A percentile compares a stretch with the other conserved stretches of the same genome.
Conservation (phyloP, 345 rosid genomes). For the thale cress (Arabidopsis thaliana) region DNA sequence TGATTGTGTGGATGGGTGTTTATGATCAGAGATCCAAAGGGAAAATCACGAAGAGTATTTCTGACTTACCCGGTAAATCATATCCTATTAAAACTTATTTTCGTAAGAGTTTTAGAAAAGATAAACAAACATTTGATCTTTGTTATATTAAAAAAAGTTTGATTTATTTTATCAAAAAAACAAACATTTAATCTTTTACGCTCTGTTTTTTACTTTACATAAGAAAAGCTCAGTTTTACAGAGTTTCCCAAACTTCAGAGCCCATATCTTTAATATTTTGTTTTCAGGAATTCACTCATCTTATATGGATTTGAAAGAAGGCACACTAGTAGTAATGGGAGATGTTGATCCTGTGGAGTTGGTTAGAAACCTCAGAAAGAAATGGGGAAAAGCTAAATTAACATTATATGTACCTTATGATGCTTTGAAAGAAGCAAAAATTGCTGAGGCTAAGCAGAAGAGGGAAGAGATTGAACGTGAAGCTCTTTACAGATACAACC, state of each 20-base stretch:
- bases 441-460: background rate
- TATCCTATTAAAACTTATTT: background rate
- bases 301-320: conserved; percentile 5
- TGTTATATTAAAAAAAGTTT: too few relatives aligned
- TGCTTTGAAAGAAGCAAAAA: background rate
- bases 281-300: background rate
- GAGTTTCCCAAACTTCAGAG: background rate
- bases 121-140: background rate
- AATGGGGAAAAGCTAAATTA: conserved; percentile 5
- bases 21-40: conserved; percentile 60
- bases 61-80: background rate
- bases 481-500: background rate
- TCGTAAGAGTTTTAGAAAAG: background rate
- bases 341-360: background rate
- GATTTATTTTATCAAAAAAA: background rate
- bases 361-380: background rate
- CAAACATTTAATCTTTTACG: background rate
- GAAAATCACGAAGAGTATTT: conserved; percentile 26
- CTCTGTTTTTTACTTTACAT: background rate
- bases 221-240: background rate
- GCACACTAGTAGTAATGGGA: background rate
- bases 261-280: background rate
- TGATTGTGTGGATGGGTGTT: conserved; percentile 59
- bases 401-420: conserved; percentile 2
- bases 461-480: background rate